These are phyloP conservation scores for Cnidoscolus chayamansa DNA, from an alignment of 441 rosid genomes.

Conservation along the genomic window DNA sequence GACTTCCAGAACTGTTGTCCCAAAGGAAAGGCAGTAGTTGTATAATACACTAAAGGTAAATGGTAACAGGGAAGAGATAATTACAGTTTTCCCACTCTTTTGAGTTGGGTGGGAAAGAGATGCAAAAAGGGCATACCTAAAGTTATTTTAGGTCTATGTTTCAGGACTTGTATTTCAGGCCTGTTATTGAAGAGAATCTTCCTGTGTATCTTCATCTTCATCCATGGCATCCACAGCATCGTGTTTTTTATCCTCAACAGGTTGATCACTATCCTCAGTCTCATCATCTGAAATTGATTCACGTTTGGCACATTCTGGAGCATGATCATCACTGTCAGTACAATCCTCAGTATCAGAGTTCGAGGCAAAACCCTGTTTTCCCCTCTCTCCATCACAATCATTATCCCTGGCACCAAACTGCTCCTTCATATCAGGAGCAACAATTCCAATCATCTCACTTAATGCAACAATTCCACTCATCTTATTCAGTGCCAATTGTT, in stretches of 20 bases:
- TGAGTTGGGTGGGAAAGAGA: neutral
- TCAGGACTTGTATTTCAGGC: neutral
- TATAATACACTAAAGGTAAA: neutral
- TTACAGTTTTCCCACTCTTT: too few species aligned
- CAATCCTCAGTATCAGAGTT: constrained; percentile 56
- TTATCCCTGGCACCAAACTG: constrained; percentile 34
- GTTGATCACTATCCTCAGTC: constrained; percentile 39
- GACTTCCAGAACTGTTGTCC: neutral
- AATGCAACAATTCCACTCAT: constrained; percentile 10
- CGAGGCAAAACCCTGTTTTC: constrained; percentile 36
- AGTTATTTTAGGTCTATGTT: too few species aligned
- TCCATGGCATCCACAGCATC: constrained; percentile 51
- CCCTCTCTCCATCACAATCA: constrained; percentile 31
- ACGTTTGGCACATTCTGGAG: constrained; percentile 22
- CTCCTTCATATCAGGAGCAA: constrained; percentile 59
- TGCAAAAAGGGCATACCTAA: constrained; percentile 16
- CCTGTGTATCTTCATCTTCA: constrained; percentile 52
- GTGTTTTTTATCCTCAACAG: constrained; percentile 29
- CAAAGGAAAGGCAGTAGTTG: too few species aligned
- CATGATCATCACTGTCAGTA: constrained; percentile 43
- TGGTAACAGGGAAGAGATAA: too few species aligned
- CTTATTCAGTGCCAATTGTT: constrained; percentile 35
- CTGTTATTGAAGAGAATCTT: constrained; percentile 40
- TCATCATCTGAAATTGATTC: constrained; percentile 45
- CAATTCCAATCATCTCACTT: constrained; percentile 54